Evolutionary conservation across 768 basidiomycete species (phyloP).

Genomic region (Russula compacta): DNA sequence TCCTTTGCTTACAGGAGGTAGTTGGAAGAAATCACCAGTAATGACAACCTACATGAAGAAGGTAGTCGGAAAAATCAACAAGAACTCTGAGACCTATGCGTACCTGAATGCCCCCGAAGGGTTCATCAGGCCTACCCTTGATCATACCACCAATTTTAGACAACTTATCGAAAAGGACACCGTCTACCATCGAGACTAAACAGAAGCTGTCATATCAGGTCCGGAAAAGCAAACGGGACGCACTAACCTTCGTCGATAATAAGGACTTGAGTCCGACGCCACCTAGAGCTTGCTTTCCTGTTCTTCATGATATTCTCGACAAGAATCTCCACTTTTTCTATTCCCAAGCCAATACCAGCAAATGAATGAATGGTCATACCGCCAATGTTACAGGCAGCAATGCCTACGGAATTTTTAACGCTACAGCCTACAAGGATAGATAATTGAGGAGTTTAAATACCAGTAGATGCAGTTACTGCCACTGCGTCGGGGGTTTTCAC

Average conservation of each 20-base stretch:
- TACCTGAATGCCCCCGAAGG: conserved; percentile 95
- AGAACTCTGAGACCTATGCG: background rate
- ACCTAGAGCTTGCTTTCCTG: conserved; percentile 70
- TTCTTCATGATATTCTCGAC: conserved; percentile 66
- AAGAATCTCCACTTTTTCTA: conserved; percentile 53
- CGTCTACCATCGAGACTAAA: conserved; percentile 96
- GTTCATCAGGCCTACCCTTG: conserved; percentile 43
- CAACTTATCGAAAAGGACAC: conserved; percentile 86
- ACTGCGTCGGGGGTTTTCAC: conserved; percentile 56
- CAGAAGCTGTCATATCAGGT: background rate
- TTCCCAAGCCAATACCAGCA: conserved; percentile 84
- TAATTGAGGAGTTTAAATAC: conserved; percentile 29
- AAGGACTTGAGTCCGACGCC: conserved; percentile 77
- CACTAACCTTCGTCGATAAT: conserved; percentile 71
- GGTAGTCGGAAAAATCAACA: background rate
- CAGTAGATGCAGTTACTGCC: conserved; percentile 92
- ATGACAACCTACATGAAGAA: conserved; percentile 56
- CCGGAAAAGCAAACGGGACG: background rate
- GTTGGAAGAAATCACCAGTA: conserved; percentile 97
- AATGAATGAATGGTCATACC: conserved; percentile 95
- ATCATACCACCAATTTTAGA: conserved; percentile 57
- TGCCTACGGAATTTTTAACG: conserved; percentile 37
- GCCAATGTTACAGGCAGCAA: conserved; percentile 96
- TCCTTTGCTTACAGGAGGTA: conserved; percentile 81
- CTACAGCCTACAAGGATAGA: background rate